Evolutionary conservation across 2,329 filamentous ascomycete species (phyloP).

Genomic region (Chalara sp.): DNA sequence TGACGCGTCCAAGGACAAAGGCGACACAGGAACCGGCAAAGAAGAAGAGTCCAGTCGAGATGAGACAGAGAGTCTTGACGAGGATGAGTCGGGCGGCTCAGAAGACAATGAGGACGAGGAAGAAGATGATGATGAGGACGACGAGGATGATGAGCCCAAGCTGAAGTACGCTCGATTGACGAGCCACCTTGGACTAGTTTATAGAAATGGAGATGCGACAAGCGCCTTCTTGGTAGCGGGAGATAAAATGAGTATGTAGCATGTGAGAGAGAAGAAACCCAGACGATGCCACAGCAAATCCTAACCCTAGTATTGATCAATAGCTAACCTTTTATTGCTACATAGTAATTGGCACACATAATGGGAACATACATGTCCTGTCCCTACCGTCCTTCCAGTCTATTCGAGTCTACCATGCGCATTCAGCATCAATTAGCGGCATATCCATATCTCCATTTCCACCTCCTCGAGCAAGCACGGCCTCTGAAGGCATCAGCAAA

Average conservation of each 20-base stretch:
- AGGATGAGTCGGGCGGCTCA: slow-evolving; percentile 23
- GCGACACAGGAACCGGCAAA: slow-evolving; percentile 18
- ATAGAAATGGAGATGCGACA: slow-evolving; percentile 92
- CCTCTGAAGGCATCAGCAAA: slow-evolving; percentile 30
- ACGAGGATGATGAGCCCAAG: slow-evolving; percentile 88
- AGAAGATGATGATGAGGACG: slow-evolving; percentile 65
- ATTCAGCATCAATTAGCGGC: slow-evolving; percentile 82
- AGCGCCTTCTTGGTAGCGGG: slow-evolving; percentile 85
- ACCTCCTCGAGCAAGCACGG: slow-evolving; percentile 41
- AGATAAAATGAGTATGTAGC: slow-evolving; percentile 68
- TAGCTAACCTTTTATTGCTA: slow-evolving; percentile 19
- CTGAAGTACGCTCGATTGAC: slow-evolving; percentile 91
- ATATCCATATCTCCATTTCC: slow-evolving; percentile 88
- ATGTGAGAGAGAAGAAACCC: no score
- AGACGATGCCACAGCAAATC: no score
- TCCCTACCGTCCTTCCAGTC: slow-evolving; percentile 76
- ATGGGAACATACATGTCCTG: slow-evolving; percentile 89
- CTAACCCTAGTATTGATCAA: not conserved
- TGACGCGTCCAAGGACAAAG: slow-evolving; percentile 22
- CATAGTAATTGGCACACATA: slow-evolving; percentile 77
- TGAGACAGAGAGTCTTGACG: slow-evolving; percentile 15
- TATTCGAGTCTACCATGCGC: slow-evolving; percentile 82
- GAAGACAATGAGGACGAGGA: slow-evolving; percentile 39
- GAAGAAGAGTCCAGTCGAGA: slow-evolving; percentile 14
- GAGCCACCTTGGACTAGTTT: slow-evolving; percentile 69